Base-by-base conservation (phyloP, 495 filamentous ascomycete species). In the Penicillium subrubescens region DNA sequence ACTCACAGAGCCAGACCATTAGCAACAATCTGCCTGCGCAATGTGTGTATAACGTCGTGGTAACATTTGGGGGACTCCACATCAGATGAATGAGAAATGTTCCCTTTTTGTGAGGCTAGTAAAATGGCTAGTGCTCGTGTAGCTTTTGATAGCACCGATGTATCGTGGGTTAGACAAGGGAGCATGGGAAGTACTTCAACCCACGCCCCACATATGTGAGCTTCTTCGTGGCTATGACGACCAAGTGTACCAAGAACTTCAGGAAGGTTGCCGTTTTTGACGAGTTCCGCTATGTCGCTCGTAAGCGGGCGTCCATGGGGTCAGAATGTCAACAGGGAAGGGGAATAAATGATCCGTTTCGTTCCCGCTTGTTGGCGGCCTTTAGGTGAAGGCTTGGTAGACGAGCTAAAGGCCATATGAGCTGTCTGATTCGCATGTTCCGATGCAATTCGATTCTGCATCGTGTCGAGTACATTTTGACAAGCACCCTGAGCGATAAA, bases 171-270 rank as follows among this genome's bases (percentile, higher is more conserved):
- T 10, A 57, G 58, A 31, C 37, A 33, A 17, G 65, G 51, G 6
- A 81, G 67, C 1, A 58, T 65, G 0, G 76, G 73, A 7, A 79
- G 69, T 1, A 75, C 70, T 61, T 77, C 77, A 0, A 79, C 73
- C 77, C 77, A 81, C 4, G 71, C 63, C 5, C 78, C 78, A 43
- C 78, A 79, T 33, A 81, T 74, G 44, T 75, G 73, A 37, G 76
- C 67, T 41, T 61, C 34, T 57, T 63, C 60, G 2, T 46, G 56
- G 39, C 14, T 5, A 37, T 27, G 33, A 19, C 21, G 17, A 19
- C 34, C 7, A 17, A 35, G 34, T 4, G 51, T 10, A 21, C 57
- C 25, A 60, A 62, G 31, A 8, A 44, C 51, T 31, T 48, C 56
- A 1, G 69, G 69, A 2, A 71, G 64, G 33, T 67, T 67, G 12